Conservation (phyloP, 768 basidiomycete genomes). For the Ramaria sp. region DNA sequence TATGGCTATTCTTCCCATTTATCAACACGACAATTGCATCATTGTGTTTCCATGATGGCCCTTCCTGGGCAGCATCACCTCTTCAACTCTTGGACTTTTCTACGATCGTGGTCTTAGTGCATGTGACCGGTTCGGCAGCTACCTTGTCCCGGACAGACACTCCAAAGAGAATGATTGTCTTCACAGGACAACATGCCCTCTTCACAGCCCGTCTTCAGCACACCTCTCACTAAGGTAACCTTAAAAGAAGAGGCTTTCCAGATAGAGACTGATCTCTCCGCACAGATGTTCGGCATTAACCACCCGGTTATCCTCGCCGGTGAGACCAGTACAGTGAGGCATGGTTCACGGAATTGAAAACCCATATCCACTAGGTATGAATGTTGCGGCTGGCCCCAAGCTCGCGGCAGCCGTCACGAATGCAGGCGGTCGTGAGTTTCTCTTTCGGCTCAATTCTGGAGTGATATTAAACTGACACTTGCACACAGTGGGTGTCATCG, state of each 20-base stretch:
- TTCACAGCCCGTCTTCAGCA: slow-evolving; percentile 52
- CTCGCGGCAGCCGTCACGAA: slow-evolving; percentile 90
- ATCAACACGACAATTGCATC: no score
- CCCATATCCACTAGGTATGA: slow-evolving; percentile 45
- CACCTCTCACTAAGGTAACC: slow-evolving; percentile 47
- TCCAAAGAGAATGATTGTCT: background rate
- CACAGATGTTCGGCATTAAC: slow-evolving; percentile 53
- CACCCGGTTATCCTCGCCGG: slow-evolving; percentile 83
- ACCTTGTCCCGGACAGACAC: background rate
- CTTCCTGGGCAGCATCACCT: no score
- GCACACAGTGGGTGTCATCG: slow-evolving; percentile 57
- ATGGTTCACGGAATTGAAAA: background rate
- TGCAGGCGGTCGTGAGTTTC: slow-evolving; percentile 35
- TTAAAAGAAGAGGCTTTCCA: background rate
- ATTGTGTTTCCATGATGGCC: no score
- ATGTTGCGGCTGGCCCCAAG: slow-evolving; percentile 76
- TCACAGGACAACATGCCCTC: slow-evolving; percentile 44
- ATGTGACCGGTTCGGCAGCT: no score
- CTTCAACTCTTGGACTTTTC: no score
- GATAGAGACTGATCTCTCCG: background rate
- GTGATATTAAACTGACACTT: slow-evolving; percentile 42
- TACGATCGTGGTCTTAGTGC: no score
- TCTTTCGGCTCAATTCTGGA: background rate
- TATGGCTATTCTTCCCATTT: no score
- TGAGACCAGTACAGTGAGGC: slow-evolving; percentile 10